Conservation (phyloP, 2,329 filamentous ascomycete species). For the Verruconis gallopava region DNA sequence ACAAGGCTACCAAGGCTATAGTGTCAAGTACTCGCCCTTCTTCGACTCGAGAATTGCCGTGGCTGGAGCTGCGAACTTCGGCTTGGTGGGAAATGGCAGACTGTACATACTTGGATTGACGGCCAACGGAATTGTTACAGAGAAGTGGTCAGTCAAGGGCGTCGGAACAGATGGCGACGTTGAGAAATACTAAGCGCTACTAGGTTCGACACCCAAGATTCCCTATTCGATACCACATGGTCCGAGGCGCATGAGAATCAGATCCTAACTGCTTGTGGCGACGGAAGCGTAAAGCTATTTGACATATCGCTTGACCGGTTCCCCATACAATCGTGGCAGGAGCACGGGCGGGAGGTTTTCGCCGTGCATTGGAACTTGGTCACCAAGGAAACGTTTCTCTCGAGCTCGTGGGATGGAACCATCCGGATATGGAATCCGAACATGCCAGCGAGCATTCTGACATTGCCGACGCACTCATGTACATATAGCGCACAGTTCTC, state of each 20-base stretch:
- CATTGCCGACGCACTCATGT: conserved; percentile 81
- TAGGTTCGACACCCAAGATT: conserved; percentile 93
- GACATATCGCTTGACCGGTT: conserved; percentile 72
- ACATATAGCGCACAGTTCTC: conserved; percentile 90
- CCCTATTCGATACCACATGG: conserved; percentile 89
- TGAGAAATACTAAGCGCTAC: too few relatives aligned
- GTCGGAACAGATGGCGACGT: too few relatives aligned
- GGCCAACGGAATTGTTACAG: conserved; percentile 65
- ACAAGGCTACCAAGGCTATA: conserved; percentile 87
- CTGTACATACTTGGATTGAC: conserved; percentile 76
- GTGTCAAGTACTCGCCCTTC: conserved; percentile 96
- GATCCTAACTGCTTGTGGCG: conserved; percentile 74
- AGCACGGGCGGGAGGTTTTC: conserved; percentile 88
- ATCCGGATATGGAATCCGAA: conserved; percentile 92
- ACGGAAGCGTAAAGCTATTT: conserved; percentile 90
- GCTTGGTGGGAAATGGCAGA: conserved; percentile 89
- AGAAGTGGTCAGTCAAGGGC: conserved; percentile 53
- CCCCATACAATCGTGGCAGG: conserved; percentile 82
- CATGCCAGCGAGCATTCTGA: conserved; percentile 59
- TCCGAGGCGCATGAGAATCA: conserved; percentile 96
- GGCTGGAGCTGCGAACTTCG: conserved; percentile 85
- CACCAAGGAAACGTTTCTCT: conserved; percentile 80
- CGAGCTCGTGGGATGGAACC: conserved; percentile 90
- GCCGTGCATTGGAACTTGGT: conserved; percentile 86
- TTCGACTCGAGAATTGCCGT: conserved; percentile 91